Evolutionary conservation across 2,329 filamentous ascomycete species (phyloP).

Genomic region (Calonectria hongkongensis): DNA sequence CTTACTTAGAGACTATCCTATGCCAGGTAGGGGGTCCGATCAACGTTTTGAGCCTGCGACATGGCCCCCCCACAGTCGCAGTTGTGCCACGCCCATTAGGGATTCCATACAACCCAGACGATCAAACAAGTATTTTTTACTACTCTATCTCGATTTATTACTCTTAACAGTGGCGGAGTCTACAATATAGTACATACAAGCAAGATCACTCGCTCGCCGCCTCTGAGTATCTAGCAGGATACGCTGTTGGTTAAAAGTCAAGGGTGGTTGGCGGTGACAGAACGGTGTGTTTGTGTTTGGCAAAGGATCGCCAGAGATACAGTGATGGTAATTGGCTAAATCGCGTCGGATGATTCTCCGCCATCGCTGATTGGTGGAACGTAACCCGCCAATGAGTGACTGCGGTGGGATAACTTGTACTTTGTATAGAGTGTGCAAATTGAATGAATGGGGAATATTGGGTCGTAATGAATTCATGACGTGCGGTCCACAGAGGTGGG

Average conservation of each 20-base stretch:
- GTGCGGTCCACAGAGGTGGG: not conserved
- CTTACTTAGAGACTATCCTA: not conserved
- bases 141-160: no score
- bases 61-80: not conserved
- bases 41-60: not conserved
- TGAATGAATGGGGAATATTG: not conserved
- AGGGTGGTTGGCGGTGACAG: not conserved
- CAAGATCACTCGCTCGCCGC: no score
- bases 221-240: no score
- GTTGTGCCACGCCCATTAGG: no score
- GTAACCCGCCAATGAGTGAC: not conserved
- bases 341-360: not conserved
- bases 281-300: no score
- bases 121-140: no score
- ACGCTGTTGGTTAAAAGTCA: no score
- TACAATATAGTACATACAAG: no score
- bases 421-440: not conserved
- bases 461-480: not conserved
- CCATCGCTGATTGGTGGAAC: not conserved
- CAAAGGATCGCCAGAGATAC: no score
- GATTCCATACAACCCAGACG: no score
- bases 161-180: no score
- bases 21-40: not conserved
- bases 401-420: not conserved
- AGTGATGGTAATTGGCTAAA: not conserved